These are phyloP conservation scores for Sporothrix pseudoabietina DNA, from an alignment of 2,329 filamentous ascomycete genomes.

Conservation along the genomic window DNA sequence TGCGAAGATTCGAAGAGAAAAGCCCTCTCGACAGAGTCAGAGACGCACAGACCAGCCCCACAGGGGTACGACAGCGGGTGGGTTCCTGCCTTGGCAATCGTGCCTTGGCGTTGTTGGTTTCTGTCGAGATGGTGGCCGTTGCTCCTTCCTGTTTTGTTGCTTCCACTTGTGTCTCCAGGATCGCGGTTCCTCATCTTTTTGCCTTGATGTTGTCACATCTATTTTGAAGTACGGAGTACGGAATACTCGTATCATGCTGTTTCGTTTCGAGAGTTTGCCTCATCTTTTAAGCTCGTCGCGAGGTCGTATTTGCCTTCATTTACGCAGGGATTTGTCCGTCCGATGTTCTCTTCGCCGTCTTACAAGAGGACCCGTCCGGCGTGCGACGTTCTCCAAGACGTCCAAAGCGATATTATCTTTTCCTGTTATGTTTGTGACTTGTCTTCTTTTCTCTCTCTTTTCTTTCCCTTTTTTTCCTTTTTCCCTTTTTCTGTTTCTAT, in stretches of 20 bases:
- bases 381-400: neutral
- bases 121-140: neutral
- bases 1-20: neutral
- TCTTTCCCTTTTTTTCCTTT: neutral
- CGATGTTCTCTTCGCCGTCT: neutral
- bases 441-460: neutral
- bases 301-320: neutral
- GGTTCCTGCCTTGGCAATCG: slow-evolving; percentile 13
- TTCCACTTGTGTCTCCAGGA: neutral
- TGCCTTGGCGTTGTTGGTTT: neutral
- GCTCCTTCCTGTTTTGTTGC: neutral
- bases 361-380: neutral
- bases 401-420: neutral
- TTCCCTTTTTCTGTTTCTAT: neutral
- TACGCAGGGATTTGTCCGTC: neutral
- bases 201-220: neutral
- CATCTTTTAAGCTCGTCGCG: neutral
- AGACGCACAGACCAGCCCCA: neutral
- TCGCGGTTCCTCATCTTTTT: neutral
- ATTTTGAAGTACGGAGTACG: neutral
- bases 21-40: neutral
- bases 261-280: neutral
- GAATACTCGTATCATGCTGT: neutral
- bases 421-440: neutral
- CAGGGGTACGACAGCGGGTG: slow-evolving; percentile 17